Percentiles rank a stretch among this genome's conserved stretches.
Evolutionary conservation across 495 filamentous ascomycete genomes (phyloP).

Genomic region (Talaromyces wortmannii): DNA sequence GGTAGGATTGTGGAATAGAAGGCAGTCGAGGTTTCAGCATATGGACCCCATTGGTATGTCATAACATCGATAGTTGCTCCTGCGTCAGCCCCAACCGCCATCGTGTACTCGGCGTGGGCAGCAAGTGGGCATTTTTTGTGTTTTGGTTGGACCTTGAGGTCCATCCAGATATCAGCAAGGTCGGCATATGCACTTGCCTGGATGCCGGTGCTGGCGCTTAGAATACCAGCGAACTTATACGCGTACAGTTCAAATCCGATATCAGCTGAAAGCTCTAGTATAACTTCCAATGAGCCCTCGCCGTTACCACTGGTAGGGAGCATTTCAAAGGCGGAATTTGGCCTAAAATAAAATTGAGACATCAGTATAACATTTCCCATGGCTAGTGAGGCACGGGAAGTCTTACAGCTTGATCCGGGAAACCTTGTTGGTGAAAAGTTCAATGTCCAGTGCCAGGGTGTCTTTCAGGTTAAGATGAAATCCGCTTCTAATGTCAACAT

Average conservation of each 20-base stretch:
- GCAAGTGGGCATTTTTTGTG: conserved; percentile 27
- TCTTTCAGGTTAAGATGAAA: conserved; percentile 46
- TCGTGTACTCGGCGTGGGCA: conserved; percentile 38
- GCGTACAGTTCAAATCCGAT: conserved; percentile 32
- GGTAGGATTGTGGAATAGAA: conserved; percentile 47
- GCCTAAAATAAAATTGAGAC: conserved; percentile 13
- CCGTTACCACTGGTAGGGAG: conserved; percentile 42
- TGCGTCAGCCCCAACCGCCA: conserved; percentile 42
- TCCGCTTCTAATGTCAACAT: conserved; percentile 43
- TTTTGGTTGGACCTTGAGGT: conserved; percentile 25
- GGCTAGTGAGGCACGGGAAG: no score
- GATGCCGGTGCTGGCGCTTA: conserved; percentile 31
- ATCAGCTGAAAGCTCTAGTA: conserved; percentile 35
- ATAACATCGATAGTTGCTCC: conserved; percentile 41
- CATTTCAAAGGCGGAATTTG: conserved; percentile 48
- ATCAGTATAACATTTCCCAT: conserved; percentile 2
- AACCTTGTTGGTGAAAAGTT: conserved; percentile 35
- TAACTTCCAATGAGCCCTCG: conserved; percentile 27
- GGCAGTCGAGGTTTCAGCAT: conserved; percentile 33
- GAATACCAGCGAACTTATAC: background rate
- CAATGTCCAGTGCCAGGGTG: conserved; percentile 29
- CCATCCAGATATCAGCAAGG: conserved; percentile 45
- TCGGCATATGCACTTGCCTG: conserved; percentile 39
- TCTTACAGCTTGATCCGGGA: conserved; percentile 37
- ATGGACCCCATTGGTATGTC: conserved; percentile 38